A percentile compares a stretch with the other conserved stretches of the same genome.
These are phyloP conservation scores for Mycosarcoma mackinlayi DNA, from an alignment of 1,284 basidiomycete species.

Conservation along the genomic window DNA sequence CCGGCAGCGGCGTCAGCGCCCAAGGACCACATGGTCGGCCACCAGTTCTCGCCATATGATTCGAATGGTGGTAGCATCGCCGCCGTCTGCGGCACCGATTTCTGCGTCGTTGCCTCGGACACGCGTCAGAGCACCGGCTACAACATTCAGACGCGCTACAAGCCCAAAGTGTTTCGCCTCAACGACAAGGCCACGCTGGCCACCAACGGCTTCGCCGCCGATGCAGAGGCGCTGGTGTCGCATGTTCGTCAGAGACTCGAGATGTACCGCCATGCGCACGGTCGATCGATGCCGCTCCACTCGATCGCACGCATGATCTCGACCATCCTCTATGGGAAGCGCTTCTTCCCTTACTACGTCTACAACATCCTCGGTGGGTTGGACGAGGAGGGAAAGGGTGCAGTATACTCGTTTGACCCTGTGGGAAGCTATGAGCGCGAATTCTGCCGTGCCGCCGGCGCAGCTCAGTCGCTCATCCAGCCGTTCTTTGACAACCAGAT, in stretches of 20 bases:
- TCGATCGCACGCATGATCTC: slow-evolving; percentile 67
- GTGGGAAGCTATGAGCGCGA: slow-evolving; percentile 67
- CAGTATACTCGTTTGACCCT: slow-evolving; percentile 67
- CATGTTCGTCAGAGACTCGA: slow-evolving; percentile 62
- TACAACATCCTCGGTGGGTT: slow-evolving; percentile 68
- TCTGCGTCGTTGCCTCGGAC: slow-evolving; percentile 67
- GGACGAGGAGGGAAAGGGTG: slow-evolving; percentile 66
- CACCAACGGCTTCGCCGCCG: slow-evolving; percentile 66
- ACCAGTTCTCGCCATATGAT: slow-evolving; percentile 66
- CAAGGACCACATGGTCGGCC: slow-evolving; percentile 55
- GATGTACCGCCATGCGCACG: slow-evolving; percentile 65
- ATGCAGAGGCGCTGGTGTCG: slow-evolving; percentile 65
- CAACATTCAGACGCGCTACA: slow-evolving; percentile 68
- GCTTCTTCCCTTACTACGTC: slow-evolving; percentile 68
- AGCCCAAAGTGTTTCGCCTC: slow-evolving; percentile 67
- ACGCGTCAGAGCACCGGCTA: slow-evolving; percentile 66
- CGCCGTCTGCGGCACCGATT: slow-evolving; percentile 65
- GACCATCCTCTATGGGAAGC: slow-evolving; percentile 66
- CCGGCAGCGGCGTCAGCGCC: slow-evolving; percentile 22
- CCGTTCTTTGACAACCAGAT: slow-evolving; percentile 68
- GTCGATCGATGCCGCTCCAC: slow-evolving; percentile 64
- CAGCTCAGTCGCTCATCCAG: slow-evolving; percentile 66
- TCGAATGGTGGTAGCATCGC: slow-evolving; percentile 66
- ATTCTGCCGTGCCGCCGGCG: slow-evolving; percentile 65
- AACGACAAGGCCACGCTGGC: slow-evolving; percentile 66